phyloP scores from a whole-genome alignment of 2,329 filamentous ascomycete genomes.

The Clarireedia sp. region DNA sequence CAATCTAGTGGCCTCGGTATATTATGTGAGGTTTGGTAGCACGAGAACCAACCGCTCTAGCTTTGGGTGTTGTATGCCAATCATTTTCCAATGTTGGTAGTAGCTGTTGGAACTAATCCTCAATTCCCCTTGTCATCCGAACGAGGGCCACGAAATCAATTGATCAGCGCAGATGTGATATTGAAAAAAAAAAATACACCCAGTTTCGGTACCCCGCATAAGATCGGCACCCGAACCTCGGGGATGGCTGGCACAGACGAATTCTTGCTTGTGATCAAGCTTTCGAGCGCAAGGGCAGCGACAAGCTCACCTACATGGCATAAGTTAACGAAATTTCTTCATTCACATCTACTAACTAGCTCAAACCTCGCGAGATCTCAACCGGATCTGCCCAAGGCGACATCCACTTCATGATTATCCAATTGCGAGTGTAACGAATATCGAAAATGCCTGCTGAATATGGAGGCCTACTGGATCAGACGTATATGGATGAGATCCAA shows the following conservation, averaged over 20 bases:
- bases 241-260: not conserved
- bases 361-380: not conserved
- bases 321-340: not conserved
- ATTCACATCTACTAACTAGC: too few species aligned
- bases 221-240: not conserved
- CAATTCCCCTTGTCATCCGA: not conserved
- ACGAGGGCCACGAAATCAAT: not conserved
- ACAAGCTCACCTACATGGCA: not conserved
- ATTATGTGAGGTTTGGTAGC: not conserved
- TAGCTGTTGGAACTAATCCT: not conserved
- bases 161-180: not conserved
- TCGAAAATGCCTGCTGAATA: conserved; percentile 5
- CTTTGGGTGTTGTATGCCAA: too few species aligned
- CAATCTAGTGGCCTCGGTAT: conserved; percentile 2
- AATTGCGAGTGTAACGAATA: not conserved
- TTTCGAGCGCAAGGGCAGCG: not conserved
- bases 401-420: too few species aligned
- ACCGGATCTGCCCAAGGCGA: not conserved
- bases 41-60: not conserved
- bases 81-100: not conserved
- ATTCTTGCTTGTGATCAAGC: conserved; percentile 2
- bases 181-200: not conserved
- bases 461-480: conserved; percentile 5
- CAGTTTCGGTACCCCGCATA: not conserved
- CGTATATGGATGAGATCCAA: conserved; percentile 4